phyloP scores from a whole-genome alignment of 2,329 filamentous ascomycete genomes.

The Ophiostoma triangulosporum region DNA sequence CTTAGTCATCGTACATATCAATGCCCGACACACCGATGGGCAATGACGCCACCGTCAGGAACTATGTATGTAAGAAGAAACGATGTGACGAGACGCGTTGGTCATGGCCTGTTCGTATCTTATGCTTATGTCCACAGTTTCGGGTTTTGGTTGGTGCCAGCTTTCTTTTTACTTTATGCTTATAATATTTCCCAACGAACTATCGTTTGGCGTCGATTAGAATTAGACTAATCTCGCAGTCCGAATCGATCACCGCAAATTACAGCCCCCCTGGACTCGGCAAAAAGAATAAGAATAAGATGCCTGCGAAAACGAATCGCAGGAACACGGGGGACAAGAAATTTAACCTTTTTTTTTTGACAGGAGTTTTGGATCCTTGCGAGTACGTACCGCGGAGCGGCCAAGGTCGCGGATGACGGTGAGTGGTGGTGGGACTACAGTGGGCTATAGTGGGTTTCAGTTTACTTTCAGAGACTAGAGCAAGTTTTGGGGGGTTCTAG shows the following conservation, averaged over 20 bases:
- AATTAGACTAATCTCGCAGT: background rate
- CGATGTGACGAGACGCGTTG: background rate
- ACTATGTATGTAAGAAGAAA: too few relatives aligned
- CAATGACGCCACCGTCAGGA: too few relatives aligned
- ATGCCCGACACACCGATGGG: too few relatives aligned
- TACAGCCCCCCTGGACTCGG: background rate
- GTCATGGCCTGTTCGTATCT: background rate
- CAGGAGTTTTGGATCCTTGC: background rate
- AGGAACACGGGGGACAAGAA: background rate
- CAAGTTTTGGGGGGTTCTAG: too few relatives aligned
- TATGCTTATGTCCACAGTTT: background rate
- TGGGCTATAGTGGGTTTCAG: background rate
- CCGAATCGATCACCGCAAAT: too few relatives aligned
- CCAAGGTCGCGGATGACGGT: too few relatives aligned
- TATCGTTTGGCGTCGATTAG: too few relatives aligned
- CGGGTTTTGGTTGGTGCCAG: background rate
- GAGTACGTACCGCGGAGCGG: background rate
- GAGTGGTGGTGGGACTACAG: background rate
- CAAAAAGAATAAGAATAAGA: too few relatives aligned
- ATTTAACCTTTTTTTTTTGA: too few relatives aligned
- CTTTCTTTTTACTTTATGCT: background rate
- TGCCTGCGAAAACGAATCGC: background rate
- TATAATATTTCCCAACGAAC: background rate
- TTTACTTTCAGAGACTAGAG: too few relatives aligned
- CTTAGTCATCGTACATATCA: too few relatives aligned